Percentiles rank a stretch among this genome's conserved stretches.
These are phyloP conservation scores for Trypanosoma boissoni DNA, from an alignment of 208 protist species.

Conservation along the genomic window DNA sequence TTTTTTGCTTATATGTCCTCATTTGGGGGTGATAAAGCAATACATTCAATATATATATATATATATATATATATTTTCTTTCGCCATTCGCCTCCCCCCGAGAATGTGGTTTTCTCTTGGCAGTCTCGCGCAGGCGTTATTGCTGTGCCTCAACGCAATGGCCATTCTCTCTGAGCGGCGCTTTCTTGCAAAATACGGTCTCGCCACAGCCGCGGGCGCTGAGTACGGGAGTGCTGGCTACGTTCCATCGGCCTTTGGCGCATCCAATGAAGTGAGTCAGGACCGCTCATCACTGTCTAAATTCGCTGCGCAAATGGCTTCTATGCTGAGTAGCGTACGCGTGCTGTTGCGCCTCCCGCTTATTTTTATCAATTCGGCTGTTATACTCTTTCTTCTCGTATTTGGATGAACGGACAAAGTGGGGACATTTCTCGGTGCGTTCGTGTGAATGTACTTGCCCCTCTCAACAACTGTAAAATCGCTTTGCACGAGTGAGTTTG, in stretches of 20 bases:
- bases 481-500: too few relatives aligned
- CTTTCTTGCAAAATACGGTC: slow-evolving; percentile 70
- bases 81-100: neutral
- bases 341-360: slow-evolving; percentile 77
- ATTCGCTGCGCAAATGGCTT: slow-evolving; percentile 53
- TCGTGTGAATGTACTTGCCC: neutral
- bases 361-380: slow-evolving; percentile 66
- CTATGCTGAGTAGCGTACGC: slow-evolving; percentile 68
- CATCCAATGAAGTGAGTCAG: slow-evolving; percentile 13
- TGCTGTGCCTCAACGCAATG: slow-evolving; percentile 73
- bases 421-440: neutral
- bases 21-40: neutral
- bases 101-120: slow-evolving; percentile 76
- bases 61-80: neutral
- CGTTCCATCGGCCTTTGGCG: slow-evolving; percentile 22
- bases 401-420: slow-evolving; percentile 40
- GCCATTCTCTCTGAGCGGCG: slow-evolving; percentile 86
- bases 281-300: neutral
- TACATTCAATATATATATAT: neutral
- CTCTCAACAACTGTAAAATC: too few relatives aligned
- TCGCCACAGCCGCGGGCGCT: slow-evolving; percentile 36
- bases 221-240: slow-evolving; percentile 9
- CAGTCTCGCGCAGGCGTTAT: slow-evolving; percentile 42
- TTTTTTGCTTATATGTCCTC: neutral
- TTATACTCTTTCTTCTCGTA: slow-evolving; percentile 66